A percentile compares a stretch with the other conserved stretches of the same genome.
Conservation (phyloP, 2,329 filamentous ascomycete genomes). For the Cadophora malorum region DNA sequence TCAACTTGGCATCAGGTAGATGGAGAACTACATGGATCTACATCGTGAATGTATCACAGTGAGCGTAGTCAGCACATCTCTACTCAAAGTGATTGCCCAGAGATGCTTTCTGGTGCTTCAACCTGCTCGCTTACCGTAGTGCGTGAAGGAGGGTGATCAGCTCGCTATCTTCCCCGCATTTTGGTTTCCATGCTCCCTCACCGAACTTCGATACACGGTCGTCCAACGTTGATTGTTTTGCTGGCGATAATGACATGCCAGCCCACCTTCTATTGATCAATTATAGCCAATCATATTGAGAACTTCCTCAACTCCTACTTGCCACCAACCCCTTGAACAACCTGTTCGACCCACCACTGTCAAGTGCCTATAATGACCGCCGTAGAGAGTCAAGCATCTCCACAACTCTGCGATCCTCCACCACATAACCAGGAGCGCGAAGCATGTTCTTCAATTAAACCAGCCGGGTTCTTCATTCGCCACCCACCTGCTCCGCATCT, state of each 20-base stretch:
- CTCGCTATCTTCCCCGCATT: not conserved
- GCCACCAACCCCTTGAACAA: too few species aligned
- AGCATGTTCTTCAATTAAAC: constrained; percentile 14
- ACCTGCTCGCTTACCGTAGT: not conserved
- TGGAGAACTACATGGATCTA: not conserved
- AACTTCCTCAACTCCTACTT: too few species aligned
- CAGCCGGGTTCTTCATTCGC: constrained; percentile 18
- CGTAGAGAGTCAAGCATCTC: not conserved
- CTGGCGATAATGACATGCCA: too few species aligned
- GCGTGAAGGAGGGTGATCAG: not conserved
- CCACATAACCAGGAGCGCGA: not conserved
- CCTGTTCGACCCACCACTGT: not conserved
- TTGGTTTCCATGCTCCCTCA: not conserved
- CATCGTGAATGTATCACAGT: not conserved
- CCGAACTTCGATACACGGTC: not conserved
- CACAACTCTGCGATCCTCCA: not conserved
- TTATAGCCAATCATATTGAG: too few species aligned
- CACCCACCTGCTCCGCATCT: constrained; percentile 21
- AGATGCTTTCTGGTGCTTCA: not conserved
- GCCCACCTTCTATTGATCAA: too few species aligned
- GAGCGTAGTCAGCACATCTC: too few species aligned
- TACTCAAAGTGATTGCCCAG: too few species aligned
- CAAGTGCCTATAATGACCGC: not conserved
- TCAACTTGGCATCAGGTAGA: not conserved
- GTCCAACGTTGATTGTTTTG: too few species aligned